Base-by-base conservation (phyloP, 2,329 filamentous ascomycete genomes). In the Sporothrix pseudoabietina region DNA sequence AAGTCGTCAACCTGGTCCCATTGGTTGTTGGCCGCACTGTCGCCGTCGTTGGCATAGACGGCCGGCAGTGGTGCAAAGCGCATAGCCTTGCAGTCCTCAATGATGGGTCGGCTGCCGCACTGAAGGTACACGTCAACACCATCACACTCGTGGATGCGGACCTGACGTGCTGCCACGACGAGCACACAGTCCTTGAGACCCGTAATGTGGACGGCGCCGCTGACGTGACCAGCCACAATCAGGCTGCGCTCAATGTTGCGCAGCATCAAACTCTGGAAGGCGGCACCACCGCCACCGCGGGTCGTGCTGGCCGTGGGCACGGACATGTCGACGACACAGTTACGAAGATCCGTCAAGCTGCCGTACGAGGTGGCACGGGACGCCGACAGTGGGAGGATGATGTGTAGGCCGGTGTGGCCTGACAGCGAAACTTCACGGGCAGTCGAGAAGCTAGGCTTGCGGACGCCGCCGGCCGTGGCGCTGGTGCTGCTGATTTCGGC, bases 1-100 rank as follows among this genome's bases (percentile, higher is more conserved):
- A 99, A 99, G 81, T 99, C 96, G 80, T 98, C 93, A 19, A 98
- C 92, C 78, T 96, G 90, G 77, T 94, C 88, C 93, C 94, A 99
- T 78, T 92, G 88, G 80, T 97, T 95, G 73, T 82, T 82, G 3
- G 79, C 79, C 9, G 79, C 77, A 55, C 39, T 35, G 35, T 7
- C n/a, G 80, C 77, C 35, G 78, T 77, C 66, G 75, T 76, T 72
- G 78, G 71, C 75, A 76, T 47, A 52, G 8, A 19, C 5, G 41
- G 80, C 7, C 76, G 78, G 94, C 39, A 97, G 83, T 14, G 90
- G 90, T 22, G 93, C 91, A 81, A 99, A 98, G 12, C 91, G 87
- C 79, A 99, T 88, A 16, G 85, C 87, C 32, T 83, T 86, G 80
- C 95, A 98, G 77, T 96, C 91, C 81, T 99, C 96, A 76, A 99